Base-by-base conservation (phyloP, 2,329 filamentous ascomycete genomes). In the Nothophoma quercina region DNA sequence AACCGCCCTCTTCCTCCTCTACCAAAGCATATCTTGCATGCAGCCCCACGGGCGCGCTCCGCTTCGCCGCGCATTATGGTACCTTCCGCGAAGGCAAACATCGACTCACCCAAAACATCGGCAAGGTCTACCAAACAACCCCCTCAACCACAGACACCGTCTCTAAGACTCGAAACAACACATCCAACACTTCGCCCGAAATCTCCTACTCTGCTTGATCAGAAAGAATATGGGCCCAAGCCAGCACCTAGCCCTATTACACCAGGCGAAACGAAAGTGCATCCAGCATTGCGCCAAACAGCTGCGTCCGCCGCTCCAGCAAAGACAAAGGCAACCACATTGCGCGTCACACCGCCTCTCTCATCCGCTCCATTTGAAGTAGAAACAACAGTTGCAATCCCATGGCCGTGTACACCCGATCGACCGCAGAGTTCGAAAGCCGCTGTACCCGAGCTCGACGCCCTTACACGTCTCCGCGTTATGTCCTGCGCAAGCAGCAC, bases 1-100 rank as follows among this genome's bases (percentile, higher is more conserved):
- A 54, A 66, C 40, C 58, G 61, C 15, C 62, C 64, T 15, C 62
- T 65, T 5, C 66, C 68, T 12, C 65, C 68, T 23, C 55, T 69
- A 7, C 66, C 66, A 36, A 26, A 47, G 3, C 56, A 62, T 8
- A 22, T 45, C n/a, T 29, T 33, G 19, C 30, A 35, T 19, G 33
- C 49, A 38, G 23, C 57, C 18, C 51, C 47, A 12, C 56, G 61
- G 23, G 61, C 64, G 15, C 50, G 59, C 29, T 64, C 63, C 9
- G 53, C 39, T 16, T 64, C 65, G 10, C 62, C 59, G 22, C 45
- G 48, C n/a, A 53, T 53, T 30, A 48, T 43, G 50, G 32, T 53
- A 1, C 43, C 50, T 13, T 43, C 30, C 2, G 32, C 39, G 4
- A 53, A 38, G 7, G 28, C 33, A 1, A 25, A 22, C 7, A 44